Base-by-base conservation (phyloP, 176 grass and related monocot genomes). In the Rhynchospora breviuscula region DNA sequence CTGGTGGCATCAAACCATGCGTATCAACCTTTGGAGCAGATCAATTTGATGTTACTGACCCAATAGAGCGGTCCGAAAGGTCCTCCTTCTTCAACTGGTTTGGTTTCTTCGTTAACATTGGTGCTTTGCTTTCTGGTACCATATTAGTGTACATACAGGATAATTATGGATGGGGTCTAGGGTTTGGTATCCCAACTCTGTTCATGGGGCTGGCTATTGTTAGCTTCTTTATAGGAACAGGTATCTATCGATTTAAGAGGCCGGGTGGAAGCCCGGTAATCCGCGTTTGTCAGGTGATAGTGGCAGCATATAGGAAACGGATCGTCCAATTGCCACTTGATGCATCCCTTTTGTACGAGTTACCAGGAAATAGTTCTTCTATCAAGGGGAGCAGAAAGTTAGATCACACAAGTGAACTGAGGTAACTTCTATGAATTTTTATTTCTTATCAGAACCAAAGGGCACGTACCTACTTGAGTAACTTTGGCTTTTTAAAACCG, bases 71-170 rank as follows among this genome's bases (percentile, higher is more conserved):
- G 78, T 6, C 56, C 19, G 57, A 63, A 29, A 90, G 86, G 64
- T 81, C 53, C 33, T 84, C 84, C 47, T 90, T 84, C 75, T 90
- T 90, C 76, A 90, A 86, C 56, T 87, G 88, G 88, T 90, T 84
- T 63, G 83, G 80, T 83, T 80, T 90, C 49, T 69, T 84, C 54
- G 59, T 84, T 15, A 80, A 90, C 51, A 86, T 90, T 14, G 88
- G 84, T 43, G 69, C 63, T 57, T 57, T 90, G 11, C 31, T 75
- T 3, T 78, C 85, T 8, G 85, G 85, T 45, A 84, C 80, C 18
- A 51, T 63, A 79, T 19, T 87, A 15, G 88, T 90, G 25, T 90
- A 73, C 70, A 45, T 87, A 35, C 80, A 90, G 77, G 88, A 90
- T 59, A 80, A 87, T 47, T 67, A 51, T 66, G 88, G 88, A 22